Percentiles rank a stretch among this genome's conserved stretches.
Evolutionary conservation across 768 basidiomycete species (phyloP).

Genomic region (Boletus rubropictus): DNA sequence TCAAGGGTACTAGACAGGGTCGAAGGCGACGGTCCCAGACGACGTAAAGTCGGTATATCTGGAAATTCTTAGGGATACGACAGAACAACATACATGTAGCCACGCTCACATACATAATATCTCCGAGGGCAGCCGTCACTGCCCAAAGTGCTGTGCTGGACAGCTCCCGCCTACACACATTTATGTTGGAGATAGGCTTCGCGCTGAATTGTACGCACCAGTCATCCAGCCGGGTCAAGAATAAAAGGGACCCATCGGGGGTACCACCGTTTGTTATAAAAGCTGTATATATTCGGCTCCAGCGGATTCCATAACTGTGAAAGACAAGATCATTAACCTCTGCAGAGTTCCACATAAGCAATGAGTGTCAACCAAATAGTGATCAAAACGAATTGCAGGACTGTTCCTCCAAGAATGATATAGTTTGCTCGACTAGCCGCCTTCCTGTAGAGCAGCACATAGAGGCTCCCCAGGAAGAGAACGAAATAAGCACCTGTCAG

Average conservation of each 20-base stretch:
- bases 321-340: neutral
- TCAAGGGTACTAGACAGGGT: slow-evolving; percentile 2
- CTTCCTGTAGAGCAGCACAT: slow-evolving; percentile 2
- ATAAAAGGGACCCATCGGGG: slow-evolving; percentile 1
- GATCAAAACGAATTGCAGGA: slow-evolving; percentile 9
- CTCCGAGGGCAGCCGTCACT: slow-evolving; percentile 2
- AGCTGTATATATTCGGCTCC: slow-evolving; percentile 4
- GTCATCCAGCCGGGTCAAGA: neutral
- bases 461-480: slow-evolving; percentile 5
- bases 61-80: neutral
- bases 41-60: slow-evolving; percentile 9
- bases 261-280: slow-evolving; percentile 5
- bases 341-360: neutral
- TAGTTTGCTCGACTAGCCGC: neutral
- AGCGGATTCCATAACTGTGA: slow-evolving; percentile 4
- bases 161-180: slow-evolving; percentile 2
- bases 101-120: slow-evolving; percentile 4
- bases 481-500: slow-evolving; percentile 5
- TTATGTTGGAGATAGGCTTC: neutral
- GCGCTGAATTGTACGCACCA: neutral
- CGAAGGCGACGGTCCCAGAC: slow-evolving; percentile 4
- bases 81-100: neutral
- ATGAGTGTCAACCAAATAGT: neutral
- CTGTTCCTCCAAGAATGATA: neutral
- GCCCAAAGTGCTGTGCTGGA: slow-evolving; percentile 5